Evolutionary conservation across 2,329 filamentous ascomycete genomes (phyloP).

Genomic region (Phaeosphaeriaceae sp.): DNA sequence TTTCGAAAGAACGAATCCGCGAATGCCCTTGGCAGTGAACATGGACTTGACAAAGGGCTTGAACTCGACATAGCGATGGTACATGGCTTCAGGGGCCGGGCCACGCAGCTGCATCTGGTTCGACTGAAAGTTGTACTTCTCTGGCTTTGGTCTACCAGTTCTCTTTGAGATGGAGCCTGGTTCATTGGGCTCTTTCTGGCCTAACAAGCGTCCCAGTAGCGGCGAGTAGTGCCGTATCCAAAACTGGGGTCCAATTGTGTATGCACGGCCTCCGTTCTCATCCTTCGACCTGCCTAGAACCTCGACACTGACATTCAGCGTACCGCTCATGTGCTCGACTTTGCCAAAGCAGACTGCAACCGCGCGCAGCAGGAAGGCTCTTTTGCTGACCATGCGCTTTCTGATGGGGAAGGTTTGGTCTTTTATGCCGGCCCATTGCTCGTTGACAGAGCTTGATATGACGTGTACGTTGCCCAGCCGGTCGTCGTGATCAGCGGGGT

Average conservation of each 20-base stretch:
- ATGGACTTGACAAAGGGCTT: constrained; percentile 87
- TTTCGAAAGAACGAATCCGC: constrained; percentile 81
- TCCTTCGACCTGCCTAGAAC: constrained; percentile 77
- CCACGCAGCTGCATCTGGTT: constrained; percentile 88
- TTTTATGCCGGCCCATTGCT: constrained; percentile 72
- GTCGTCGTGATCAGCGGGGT: constrained; percentile 85
- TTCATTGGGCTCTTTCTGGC: constrained; percentile 63
- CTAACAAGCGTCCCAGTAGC: constrained; percentile 81
- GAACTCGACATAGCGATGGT: constrained; percentile 94
- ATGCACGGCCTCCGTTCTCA: constrained; percentile 70
- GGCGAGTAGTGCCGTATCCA: constrained; percentile 89
- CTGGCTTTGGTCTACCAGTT: constrained; percentile 58
- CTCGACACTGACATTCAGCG: constrained; percentile 75
- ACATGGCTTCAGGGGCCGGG: constrained; percentile 79
- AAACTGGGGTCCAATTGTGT: constrained; percentile 77
- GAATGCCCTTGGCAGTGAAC: constrained; percentile 79
- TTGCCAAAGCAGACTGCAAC: constrained; percentile 68
- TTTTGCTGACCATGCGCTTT: constrained; percentile 86
- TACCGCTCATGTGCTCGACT: constrained; percentile 71
- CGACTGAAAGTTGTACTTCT: constrained; percentile 90
- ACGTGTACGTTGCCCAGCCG: constrained; percentile 86
- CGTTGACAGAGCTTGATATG: constrained; percentile 64
- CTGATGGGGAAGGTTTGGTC: constrained; percentile 73
- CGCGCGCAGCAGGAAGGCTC: constrained; percentile 79
- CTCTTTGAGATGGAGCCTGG: constrained; percentile 37